A percentile compares a stretch with the other conserved stretches of the same genome.
These are phyloP conservation scores for Endocarpon pusillum DNA, from an alignment of 495 filamentous ascomycete species.

Conservation along the genomic window DNA sequence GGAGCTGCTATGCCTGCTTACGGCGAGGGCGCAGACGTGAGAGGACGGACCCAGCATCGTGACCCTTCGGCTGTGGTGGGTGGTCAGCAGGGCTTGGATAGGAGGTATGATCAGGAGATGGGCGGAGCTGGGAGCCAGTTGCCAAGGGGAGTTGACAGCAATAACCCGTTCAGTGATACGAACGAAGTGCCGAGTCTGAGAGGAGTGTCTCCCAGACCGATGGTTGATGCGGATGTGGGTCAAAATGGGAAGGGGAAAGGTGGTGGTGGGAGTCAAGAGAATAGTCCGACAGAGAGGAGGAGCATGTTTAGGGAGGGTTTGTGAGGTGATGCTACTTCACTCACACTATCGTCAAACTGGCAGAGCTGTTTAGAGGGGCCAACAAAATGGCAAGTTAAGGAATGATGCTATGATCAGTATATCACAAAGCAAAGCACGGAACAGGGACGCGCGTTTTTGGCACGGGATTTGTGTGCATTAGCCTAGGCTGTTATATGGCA, in stretches of 20 bases:
- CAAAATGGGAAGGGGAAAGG: slow-evolving; percentile 11
- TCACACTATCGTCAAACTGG: too few relatives aligned
- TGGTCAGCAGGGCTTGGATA: too few relatives aligned
- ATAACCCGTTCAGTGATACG: slow-evolving; percentile 39
- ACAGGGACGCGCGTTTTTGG: too few relatives aligned
- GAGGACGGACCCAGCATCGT: slow-evolving; percentile 18
- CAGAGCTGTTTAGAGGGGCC: too few relatives aligned
- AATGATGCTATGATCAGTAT: too few relatives aligned
- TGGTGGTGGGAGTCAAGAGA: slow-evolving; percentile 10
- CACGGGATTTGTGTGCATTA: too few relatives aligned
- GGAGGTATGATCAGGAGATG: slow-evolving; percentile 32
- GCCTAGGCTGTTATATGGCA: too few relatives aligned
- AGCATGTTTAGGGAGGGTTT: slow-evolving; percentile 36
- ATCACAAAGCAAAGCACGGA: too few relatives aligned
- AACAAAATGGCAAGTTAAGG: too few relatives aligned
- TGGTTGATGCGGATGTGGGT: slow-evolving; percentile 18
- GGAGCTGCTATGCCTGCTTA: slow-evolving; percentile 9
- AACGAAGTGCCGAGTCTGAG: slow-evolving; percentile 37
- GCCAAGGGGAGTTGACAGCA: slow-evolving; percentile 2
- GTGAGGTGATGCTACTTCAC: too few relatives aligned
- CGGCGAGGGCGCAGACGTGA: slow-evolving; percentile 15
- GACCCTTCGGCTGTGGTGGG: too few relatives aligned
- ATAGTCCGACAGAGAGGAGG: slow-evolving; percentile 27
- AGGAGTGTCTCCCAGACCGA: slow-evolving; percentile 38
- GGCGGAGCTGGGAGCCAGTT: slow-evolving; percentile 10